phyloP scores from a whole-genome alignment of 495 filamentous ascomycete genomes.

The Neurospora cerealis region DNA sequence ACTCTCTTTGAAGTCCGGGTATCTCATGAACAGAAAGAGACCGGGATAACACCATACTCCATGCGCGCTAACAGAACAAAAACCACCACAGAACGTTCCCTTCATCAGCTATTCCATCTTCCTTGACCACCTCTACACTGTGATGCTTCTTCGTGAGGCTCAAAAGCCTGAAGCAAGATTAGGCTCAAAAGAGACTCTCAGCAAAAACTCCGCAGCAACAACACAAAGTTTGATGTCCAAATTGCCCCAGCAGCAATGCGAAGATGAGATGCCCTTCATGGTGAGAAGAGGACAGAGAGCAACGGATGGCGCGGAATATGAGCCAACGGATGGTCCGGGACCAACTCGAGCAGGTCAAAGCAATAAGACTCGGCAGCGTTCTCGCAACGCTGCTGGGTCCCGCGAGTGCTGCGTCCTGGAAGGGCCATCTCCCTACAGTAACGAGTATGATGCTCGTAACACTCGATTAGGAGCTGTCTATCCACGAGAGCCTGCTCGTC shows the following conservation, averaged over 20 bases:
- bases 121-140: background rate
- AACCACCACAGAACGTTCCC: background rate
- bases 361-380: background rate
- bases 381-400: too few species aligned
- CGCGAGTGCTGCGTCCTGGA: background rate
- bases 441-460: background rate
- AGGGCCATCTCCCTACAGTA: background rate
- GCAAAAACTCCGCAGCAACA: background rate
- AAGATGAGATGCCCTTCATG: background rate
- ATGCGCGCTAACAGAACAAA: background rate
- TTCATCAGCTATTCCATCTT: background rate
- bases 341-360: background rate
- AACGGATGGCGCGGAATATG: background rate
- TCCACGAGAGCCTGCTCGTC: background rate
- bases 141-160: background rate
- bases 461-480: background rate
- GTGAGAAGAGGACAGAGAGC: background rate
- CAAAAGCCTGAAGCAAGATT: background rate
- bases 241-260: background rate
- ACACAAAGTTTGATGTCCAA: background rate
- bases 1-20: background rate
- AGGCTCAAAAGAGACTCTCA: background rate
- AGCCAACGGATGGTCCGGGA: background rate
- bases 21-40: background rate
- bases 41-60: background rate